Evolutionary conservation across 805 yeast genomes (phyloP), one percentile per base, ranked within the genome.

Genomic region (Peterozyma toletana): DNA sequence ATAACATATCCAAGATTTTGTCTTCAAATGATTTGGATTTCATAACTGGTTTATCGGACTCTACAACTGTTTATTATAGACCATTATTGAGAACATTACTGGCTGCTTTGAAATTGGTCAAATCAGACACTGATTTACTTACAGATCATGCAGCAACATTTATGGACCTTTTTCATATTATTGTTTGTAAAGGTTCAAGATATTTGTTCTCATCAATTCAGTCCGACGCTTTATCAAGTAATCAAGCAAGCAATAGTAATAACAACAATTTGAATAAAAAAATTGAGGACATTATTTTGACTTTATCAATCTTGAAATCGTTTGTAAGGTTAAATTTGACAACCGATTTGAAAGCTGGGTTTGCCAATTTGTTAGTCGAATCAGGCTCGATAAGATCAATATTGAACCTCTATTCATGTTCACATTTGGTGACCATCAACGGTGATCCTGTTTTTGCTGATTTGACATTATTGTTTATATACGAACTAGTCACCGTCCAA

Each of bases 371-470:
- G 0, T 65, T 86, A 47, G 68, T 70, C 30, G 79, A 74, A 13
- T 67, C 74, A 17, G 88, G 83, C 2, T 74, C 88, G 0, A 68
- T 84, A 17, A 73, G 78, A 42, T 70, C 85, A 0, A 67, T 86
- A 13, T 58, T 85, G 51, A 77, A 78, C 42, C 63, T 86, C 11
- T 88, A 80, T 58, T 74, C 93, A 0, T 75, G 79, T 44, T 75
- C 93, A 0, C 86, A 84, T 51, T 60, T 75, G 33, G 63, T 81
- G 35, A 77, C 73, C 49, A 67, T 80, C 5, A 73, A 79, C 45
- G 77, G 72, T 38, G 90, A 84, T 38, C 80, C 81, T 17, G 65
- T 82, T 0, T 77, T 84, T 54, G 91, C 93, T 0, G 90, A 86
- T 49, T 59, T 86, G 35, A 66, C 88, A 9, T 64, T 90, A 48